Evolutionary conservation across 2,329 filamentous ascomycete species (phyloP).

Genomic region (Clonostachys sp.): DNA sequence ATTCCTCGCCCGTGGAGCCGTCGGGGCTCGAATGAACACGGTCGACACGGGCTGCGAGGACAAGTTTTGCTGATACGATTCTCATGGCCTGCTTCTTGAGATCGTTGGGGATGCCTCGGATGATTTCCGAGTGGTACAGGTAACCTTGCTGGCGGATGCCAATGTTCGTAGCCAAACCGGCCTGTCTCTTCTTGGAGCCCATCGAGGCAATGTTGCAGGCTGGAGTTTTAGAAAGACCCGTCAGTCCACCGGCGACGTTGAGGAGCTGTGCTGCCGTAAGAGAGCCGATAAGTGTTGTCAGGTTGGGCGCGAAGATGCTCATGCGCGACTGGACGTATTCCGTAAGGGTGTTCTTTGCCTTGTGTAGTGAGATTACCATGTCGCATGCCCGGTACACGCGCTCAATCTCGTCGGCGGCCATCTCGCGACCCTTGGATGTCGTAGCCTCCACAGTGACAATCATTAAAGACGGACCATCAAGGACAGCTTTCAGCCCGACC

Average conservation of each 20-base stretch:
- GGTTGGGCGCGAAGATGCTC: constrained; percentile 91
- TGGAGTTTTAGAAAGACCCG: constrained; percentile 84
- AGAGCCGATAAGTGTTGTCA: constrained; percentile 86
- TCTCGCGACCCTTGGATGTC: constrained; percentile 75
- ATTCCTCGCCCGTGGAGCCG: constrained; percentile 75
- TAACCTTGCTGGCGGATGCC: constrained; percentile 89
- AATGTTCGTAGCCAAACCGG: constrained; percentile 87
- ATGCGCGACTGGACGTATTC: constrained; percentile 97
- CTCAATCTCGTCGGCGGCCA: constrained; percentile 71
- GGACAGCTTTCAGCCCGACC: constrained; percentile 69
- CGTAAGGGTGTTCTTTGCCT: constrained; percentile 79
- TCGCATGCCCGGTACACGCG: constrained; percentile 75
- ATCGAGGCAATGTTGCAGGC: constrained; percentile 89
- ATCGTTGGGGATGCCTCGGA: constrained; percentile 78
- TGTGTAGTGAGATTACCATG: constrained; percentile 83
- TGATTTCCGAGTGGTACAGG: constrained; percentile 86
- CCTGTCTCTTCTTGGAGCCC: constrained; percentile 82
- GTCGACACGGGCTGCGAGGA: constrained; percentile 89
- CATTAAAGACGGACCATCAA: constrained; percentile 90
- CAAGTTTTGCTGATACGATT: constrained; percentile 88
- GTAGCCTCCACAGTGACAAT: constrained; percentile 93
- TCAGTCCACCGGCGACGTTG: constrained; percentile 86
- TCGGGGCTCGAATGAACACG: constrained; percentile 77
- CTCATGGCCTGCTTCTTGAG: constrained; percentile 91
- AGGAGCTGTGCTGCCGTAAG: constrained; percentile 94